Evolutionary conservation across 495 filamentous ascomycete genomes (phyloP).

Genomic region (Tuber aestivum): DNA sequence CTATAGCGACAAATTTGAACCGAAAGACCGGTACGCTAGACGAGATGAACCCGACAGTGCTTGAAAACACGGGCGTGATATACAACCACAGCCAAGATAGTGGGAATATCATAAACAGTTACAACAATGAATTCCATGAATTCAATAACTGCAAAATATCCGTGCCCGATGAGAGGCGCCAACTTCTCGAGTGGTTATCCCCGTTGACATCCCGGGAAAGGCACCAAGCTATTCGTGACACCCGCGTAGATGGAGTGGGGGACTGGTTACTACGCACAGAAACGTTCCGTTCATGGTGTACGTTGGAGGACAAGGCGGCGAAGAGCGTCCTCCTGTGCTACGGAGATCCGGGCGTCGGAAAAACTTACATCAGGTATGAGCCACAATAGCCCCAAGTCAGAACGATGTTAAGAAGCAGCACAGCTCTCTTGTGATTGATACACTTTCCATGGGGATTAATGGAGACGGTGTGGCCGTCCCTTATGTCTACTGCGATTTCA

Average conservation of each 20-base stretch:
- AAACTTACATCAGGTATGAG: not conserved
- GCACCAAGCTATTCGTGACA: not conserved
- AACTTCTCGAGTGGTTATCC: not conserved
- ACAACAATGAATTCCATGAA: not conserved
- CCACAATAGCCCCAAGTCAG: too few species aligned
- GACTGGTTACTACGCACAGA: not conserved
- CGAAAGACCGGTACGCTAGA: not conserved
- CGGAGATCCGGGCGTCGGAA: not conserved
- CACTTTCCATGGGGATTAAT: not conserved
- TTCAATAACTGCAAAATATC: not conserved
- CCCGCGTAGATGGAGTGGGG: not conserved
- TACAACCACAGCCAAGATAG: not conserved
- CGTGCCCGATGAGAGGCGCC: not conserved
- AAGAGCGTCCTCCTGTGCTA: not conserved
- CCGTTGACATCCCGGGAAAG: not conserved
- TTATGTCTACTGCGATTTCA: not conserved
- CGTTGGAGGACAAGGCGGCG: not conserved
- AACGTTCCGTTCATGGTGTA: not conserved
- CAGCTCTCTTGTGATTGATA: not conserved
- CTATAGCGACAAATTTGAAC: not conserved
- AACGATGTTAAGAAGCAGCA: not conserved
- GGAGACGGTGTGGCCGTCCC: not conserved
- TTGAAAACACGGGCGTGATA: too few species aligned
- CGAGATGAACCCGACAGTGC: not conserved
- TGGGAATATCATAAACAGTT: not conserved